Base-by-base conservation (phyloP, 169 alveolate genomes). In the Cryptosporidium parvum region DNA sequence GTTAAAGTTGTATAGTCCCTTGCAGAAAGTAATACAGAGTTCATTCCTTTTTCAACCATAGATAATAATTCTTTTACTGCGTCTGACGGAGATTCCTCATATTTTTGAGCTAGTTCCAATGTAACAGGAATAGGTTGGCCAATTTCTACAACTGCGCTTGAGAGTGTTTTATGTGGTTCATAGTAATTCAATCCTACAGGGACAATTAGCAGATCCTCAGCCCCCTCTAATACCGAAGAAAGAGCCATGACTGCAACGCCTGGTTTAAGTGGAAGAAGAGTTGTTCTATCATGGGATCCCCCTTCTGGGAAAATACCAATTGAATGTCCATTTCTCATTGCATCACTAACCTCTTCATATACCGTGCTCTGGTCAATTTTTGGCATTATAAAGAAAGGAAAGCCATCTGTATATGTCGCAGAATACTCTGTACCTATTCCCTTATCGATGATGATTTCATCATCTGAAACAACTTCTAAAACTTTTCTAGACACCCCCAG, bases 221-320 rank as follows among this genome's bases (percentile, higher is more conserved):
- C 96, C 31, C 97, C 97, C 70, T 96, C 98, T 21, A 95, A 95
- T 92, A 96, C 93, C 2, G 99, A 96, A 48, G 95, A 95, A 56
- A 97, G 91, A 14, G 98, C 97, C 97, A 97, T 96, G 44, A 97
- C 85, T 21, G 96, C 92, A 68, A 97, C 98, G 33, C 99, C 99
- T 44, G 99, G 98, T 93, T 97, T 97, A 69, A 97, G 91, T 62
- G 98, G 98, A 56, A 97, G 86, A 39, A 97, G 92, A 61, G 96
- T 96, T 31, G 98, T 95, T 45, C 97, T 86, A 93, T 97, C 99
- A 92, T 97, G 99, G 4, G 99, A 97, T 21, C 99, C 98, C 5
- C 99, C 99, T 87, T 97, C 99, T 37, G 99, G 99, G 91, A 97
- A 97, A 42, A 97, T 97, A 29, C 97, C 98, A 62, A 97, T 95